Percentiles rank a stretch among this genome's conserved stretches.
Evolutionary conservation across 805 yeast species (phyloP).

Genomic region (Metschnikowia orientalis): DNA sequence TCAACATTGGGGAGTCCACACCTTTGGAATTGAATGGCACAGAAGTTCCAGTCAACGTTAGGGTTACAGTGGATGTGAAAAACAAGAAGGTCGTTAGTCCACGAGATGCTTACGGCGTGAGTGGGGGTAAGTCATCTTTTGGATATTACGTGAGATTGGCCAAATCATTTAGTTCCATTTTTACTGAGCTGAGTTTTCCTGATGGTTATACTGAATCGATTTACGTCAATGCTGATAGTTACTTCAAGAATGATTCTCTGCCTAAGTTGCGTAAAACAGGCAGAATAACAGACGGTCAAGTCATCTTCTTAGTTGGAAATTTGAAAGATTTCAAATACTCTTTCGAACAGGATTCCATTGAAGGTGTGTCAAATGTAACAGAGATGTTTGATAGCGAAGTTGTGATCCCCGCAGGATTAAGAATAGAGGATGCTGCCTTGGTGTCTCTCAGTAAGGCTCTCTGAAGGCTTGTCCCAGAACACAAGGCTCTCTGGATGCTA

Average conservation of each 20-base stretch:
- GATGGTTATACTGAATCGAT: slow-evolving; percentile 67
- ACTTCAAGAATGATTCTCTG: slow-evolving; percentile 33
- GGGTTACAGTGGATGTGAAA: slow-evolving; percentile 74
- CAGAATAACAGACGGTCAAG: slow-evolving; percentile 19
- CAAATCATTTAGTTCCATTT: slow-evolving; percentile 53
- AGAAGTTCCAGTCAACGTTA: slow-evolving; percentile 68
- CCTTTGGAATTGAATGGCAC: slow-evolving; percentile 51
- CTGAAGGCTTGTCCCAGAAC: too few relatives aligned
- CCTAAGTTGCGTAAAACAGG: slow-evolving; percentile 20
- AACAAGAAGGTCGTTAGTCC: slow-evolving; percentile 66
- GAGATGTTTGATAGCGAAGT: slow-evolving; percentile 68
- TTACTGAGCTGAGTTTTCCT: slow-evolving; percentile 62
- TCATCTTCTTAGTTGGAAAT: slow-evolving; percentile 60
- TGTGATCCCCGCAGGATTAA: slow-evolving; percentile 48
- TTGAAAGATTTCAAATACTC: slow-evolving; percentile 52
- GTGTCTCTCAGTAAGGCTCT: too few relatives aligned
- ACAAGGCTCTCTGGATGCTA: too few relatives aligned
- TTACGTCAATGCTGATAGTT: slow-evolving; percentile 66
- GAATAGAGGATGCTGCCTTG: slow-evolving; percentile 69
- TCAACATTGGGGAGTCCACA: slow-evolving; percentile 66
- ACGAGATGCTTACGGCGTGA: slow-evolving; percentile 59
- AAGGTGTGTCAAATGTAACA: slow-evolving; percentile 48
- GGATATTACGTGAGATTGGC: slow-evolving; percentile 77
- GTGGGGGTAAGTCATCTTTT: slow-evolving; percentile 56
- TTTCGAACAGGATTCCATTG: slow-evolving; percentile 52